A percentile compares a stretch with the other conserved stretches of the same genome.
Evolutionary conservation across 768 basidiomycete genomes (phyloP).

Genomic region (Boletus subcaerulescens): DNA sequence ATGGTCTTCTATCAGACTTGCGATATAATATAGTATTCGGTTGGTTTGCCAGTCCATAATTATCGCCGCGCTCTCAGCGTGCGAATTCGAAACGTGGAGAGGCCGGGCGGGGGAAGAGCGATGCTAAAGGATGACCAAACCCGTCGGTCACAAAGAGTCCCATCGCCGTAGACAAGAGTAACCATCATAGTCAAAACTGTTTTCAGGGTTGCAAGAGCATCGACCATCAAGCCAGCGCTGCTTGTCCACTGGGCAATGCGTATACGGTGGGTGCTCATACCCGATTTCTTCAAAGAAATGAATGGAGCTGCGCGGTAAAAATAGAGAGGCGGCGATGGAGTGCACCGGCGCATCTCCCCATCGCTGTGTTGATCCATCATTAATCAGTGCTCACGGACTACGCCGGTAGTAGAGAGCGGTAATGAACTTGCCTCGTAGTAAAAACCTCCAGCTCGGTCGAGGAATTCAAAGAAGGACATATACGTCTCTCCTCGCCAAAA

Average conservation of each 20-base stretch:
- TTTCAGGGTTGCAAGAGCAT: slow-evolving; percentile 23
- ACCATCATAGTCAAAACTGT: slow-evolving; percentile 28
- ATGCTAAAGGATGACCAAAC: background rate
- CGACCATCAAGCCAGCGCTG: slow-evolving; percentile 22
- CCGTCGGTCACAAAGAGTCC: slow-evolving; percentile 3
- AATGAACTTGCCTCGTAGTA: slow-evolving; percentile 69
- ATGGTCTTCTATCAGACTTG: background rate
- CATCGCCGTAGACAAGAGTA: slow-evolving; percentile 28
- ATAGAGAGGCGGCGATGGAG: slow-evolving; percentile 87
- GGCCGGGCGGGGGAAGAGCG: background rate
- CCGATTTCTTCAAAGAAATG: slow-evolving; percentile 95
- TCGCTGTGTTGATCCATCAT: slow-evolving; percentile 42
- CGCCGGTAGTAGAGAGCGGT: background rate
- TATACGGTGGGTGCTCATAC: slow-evolving; percentile 29
- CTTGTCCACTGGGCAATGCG: slow-evolving; percentile 20
- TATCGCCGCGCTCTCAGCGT: background rate
- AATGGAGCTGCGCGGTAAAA: slow-evolving; percentile 83
- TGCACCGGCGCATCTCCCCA: slow-evolving; percentile 96
- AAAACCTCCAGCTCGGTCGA: slow-evolving; percentile 81
- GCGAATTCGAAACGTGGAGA: background rate
- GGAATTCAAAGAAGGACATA: slow-evolving; percentile 75
- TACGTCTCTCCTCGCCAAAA: slow-evolving; percentile 86
- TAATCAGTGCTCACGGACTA: background rate
- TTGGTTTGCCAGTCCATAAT: background rate
- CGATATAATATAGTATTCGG: background rate